Percentiles rank a stretch among this genome's conserved stretches.
These are phyloP conservation scores for Xenoacremonium recifei DNA, from an alignment of 2,329 filamentous ascomycete species.

Conservation along the genomic window DNA sequence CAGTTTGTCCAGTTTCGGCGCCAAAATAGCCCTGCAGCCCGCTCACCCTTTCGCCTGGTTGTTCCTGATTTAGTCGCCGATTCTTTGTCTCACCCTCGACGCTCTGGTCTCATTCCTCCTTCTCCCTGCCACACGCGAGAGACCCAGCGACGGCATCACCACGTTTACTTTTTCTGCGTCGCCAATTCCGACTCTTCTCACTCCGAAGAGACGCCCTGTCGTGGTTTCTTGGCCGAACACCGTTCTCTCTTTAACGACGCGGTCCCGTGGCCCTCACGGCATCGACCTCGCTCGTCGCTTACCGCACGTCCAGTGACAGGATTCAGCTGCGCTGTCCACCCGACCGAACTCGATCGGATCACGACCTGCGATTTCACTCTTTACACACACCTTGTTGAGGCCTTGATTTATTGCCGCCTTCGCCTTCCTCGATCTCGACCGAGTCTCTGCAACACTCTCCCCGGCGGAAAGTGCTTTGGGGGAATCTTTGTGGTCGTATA, in stretches of 20 bases:
- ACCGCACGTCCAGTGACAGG: slow-evolving; percentile 15
- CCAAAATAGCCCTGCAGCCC: slow-evolving; percentile 21
- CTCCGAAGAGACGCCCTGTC: slow-evolving; percentile 6
- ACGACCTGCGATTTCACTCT: slow-evolving; percentile 19
- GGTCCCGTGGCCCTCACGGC: slow-evolving; percentile 8
- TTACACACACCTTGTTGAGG: slow-evolving; percentile 16
- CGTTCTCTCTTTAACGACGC: slow-evolving; percentile 11
- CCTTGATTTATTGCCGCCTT: too few relatives aligned
- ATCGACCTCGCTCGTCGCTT: not conserved
- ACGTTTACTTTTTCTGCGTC: not conserved
- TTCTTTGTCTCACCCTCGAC: slow-evolving; percentile 31
- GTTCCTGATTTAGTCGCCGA: slow-evolving; percentile 26
- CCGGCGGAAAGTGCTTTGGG: slow-evolving; percentile 19
- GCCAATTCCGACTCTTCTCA: slow-evolving; percentile 2
- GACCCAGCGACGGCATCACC: slow-evolving; percentile 20
- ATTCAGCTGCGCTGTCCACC: slow-evolving; percentile 29
- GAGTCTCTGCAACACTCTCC: slow-evolving; percentile 20
- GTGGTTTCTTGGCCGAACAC: too few relatives aligned
- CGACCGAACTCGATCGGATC: slow-evolving; percentile 21
- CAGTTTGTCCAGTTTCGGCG: too few relatives aligned
- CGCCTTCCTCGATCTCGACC: slow-evolving; percentile 15
- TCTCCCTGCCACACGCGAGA: slow-evolving; percentile 24
- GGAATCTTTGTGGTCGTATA: not conserved
- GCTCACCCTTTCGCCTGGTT: slow-evolving; percentile 22
- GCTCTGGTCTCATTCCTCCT: slow-evolving; percentile 22